Evolutionary conservation across 2,329 filamentous ascomycete species (phyloP).

Genomic region (Colletotrichum chlorophyti): DNA sequence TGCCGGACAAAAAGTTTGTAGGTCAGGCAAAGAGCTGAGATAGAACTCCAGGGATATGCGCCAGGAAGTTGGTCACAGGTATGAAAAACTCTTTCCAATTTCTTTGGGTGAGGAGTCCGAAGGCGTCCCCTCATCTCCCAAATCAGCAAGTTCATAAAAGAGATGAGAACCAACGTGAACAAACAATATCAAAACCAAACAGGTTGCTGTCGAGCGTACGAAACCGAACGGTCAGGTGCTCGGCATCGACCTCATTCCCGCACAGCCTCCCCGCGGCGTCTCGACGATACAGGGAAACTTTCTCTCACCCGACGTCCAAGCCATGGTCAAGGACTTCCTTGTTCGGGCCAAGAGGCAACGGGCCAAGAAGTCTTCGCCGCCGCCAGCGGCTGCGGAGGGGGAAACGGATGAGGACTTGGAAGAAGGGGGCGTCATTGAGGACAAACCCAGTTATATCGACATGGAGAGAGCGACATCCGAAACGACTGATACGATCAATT

Average conservation of each 20-base stretch:
- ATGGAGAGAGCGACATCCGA: slow-evolving; percentile 55
- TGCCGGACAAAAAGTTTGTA: background rate
- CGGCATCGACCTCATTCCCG: slow-evolving; percentile 93
- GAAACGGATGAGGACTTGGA: slow-evolving; percentile 29
- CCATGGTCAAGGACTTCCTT: slow-evolving; percentile 79
- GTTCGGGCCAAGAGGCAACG: slow-evolving; percentile 63
- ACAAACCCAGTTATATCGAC: slow-evolving; percentile 69
- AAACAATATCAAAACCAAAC: slow-evolving; percentile 14
- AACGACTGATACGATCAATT: slow-evolving; percentile 38
- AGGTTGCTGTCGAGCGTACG: slow-evolving; percentile 84
- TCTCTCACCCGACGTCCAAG: slow-evolving; percentile 75
- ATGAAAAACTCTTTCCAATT: slow-evolving; percentile 27
- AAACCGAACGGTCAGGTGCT: slow-evolving; percentile 80
- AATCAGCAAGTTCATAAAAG: background rate
- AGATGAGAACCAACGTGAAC: background rate
- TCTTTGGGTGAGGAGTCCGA: background rate
- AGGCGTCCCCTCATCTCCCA: no score
- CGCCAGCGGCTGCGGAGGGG: slow-evolving; percentile 3
- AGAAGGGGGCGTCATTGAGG: slow-evolving; percentile 38
- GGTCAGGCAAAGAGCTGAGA: background rate
- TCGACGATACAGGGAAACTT: slow-evolving; percentile 96
- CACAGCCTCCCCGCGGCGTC: slow-evolving; percentile 89
- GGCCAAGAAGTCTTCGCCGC: slow-evolving; percentile 35
- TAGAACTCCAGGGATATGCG: slow-evolving; percentile 69
- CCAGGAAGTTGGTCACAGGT: slow-evolving; percentile 77